phyloP scores from a whole-genome alignment of 768 basidiomycete genomes.

The Trametes elegans region DNA sequence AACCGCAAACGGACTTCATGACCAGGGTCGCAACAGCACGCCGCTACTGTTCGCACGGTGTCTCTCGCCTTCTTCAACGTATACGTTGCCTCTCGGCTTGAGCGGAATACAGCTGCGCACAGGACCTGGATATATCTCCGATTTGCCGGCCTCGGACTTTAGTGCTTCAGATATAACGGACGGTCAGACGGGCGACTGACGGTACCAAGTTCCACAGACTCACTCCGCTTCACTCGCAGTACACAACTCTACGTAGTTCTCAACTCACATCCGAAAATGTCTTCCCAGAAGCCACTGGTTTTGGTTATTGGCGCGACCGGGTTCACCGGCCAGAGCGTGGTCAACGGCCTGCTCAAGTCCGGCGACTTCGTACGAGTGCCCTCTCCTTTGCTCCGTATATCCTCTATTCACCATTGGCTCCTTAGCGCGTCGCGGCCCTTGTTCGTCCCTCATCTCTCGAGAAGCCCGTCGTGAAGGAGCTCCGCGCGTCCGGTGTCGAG shows the following conservation, averaged over 20 bases:
- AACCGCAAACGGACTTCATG: too few relatives aligned
- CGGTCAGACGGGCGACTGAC: too few relatives aligned
- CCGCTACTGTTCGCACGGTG: too few relatives aligned
- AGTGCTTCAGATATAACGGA: too few relatives aligned
- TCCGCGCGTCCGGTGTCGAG: constrained; percentile 20
- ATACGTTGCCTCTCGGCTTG: too few relatives aligned
- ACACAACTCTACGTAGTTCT: too few relatives aligned
- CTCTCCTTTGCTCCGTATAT: background rate
- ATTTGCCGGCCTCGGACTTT: too few relatives aligned
- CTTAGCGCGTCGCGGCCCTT: constrained; percentile 14
- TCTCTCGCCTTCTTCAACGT: too few relatives aligned
- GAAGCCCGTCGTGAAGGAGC: constrained; percentile 15
- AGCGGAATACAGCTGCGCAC: too few relatives aligned
- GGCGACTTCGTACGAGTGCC: constrained; percentile 15
- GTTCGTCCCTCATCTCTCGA: constrained; percentile 20
- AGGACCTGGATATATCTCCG: too few relatives aligned
- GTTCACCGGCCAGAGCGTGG: constrained; percentile 15
- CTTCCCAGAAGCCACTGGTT: constrained; percentile 14
- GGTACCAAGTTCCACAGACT: background rate
- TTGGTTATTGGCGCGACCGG: constrained; percentile 23
- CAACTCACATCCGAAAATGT: background rate
- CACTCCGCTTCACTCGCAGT: too few relatives aligned
- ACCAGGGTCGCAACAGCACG: too few relatives aligned
- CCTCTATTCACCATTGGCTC: background rate
- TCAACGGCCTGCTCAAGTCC: constrained; percentile 11